A percentile compares a stretch with the other conserved stretches of the same genome.
These are phyloP conservation scores for Talaromyces sp. DNA, from an alignment of 2,329 filamentous ascomycete genomes.

Conservation along the genomic window DNA sequence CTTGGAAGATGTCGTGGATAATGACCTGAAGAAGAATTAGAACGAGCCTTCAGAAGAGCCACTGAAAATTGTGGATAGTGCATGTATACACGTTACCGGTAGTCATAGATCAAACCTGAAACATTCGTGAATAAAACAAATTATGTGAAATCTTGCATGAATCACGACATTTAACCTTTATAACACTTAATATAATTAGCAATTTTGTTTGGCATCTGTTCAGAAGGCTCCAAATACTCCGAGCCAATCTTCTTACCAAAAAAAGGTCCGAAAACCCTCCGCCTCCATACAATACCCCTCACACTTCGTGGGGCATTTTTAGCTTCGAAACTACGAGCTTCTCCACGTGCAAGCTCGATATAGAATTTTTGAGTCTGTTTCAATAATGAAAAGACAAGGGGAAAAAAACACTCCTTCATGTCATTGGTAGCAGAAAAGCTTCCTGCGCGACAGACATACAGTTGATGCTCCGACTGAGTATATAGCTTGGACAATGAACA, in stretches of 20 bases:
- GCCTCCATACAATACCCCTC: background rate
- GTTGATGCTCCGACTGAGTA: background rate
- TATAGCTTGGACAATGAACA: slow-evolving; percentile 8
- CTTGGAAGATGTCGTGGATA: slow-evolving; percentile 40
- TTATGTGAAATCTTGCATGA: background rate
- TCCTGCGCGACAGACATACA: background rate
- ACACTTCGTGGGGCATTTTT: background rate
- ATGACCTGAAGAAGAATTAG: slow-evolving; percentile 23
- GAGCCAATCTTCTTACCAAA: background rate
- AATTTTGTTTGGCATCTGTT: background rate
- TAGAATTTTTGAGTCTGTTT: background rate
- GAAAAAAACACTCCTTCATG: background rate
- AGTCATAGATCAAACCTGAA: background rate
- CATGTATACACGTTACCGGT: background rate
- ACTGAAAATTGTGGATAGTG: no score
- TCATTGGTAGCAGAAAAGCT: background rate
- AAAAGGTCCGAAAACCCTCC: slow-evolving; percentile 7
- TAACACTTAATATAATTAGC: background rate
- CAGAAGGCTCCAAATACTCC: background rate
- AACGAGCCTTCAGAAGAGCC: background rate
- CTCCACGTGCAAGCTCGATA: background rate
- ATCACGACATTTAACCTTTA: background rate
- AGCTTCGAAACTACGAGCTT: background rate
- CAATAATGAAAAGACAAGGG: background rate
- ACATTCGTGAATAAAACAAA: background rate